Percentiles rank a stretch among this genome's conserved stretches.
phyloP scores from a whole-genome alignment of 257 asterid genomes.

The Solanum arcanum region DNA sequence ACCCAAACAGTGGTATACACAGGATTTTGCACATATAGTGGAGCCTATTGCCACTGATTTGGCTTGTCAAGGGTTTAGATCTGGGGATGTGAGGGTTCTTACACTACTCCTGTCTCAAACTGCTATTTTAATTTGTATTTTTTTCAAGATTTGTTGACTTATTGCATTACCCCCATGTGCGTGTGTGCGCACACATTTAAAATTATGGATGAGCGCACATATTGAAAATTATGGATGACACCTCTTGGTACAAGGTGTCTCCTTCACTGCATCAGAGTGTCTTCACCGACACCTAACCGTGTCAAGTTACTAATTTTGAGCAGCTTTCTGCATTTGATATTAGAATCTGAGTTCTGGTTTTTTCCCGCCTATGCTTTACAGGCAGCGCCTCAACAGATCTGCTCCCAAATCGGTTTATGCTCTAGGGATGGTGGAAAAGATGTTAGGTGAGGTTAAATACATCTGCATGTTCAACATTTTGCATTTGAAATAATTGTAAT shows the following conservation, averaged over 20 bases:
- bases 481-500: not conserved
- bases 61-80: not conserved
- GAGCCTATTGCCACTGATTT: not conserved
- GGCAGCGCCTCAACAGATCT: conserved; percentile 45
- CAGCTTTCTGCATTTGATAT: not conserved
- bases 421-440: conserved; percentile 43
- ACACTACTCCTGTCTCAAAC: not conserved
- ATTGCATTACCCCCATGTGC: not conserved
- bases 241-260: not conserved
- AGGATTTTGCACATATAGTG: not conserved
- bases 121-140: not conserved
- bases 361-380: conserved; percentile 15
- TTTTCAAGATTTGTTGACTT: not conserved
- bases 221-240: not conserved
- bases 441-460: conserved; percentile 34
- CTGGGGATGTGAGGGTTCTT: not conserved
- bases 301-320: not conserved
- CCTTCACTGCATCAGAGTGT: not conserved
- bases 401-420: conserved; percentile 61
- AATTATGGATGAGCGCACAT: not conserved
- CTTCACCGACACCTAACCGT: not conserved
- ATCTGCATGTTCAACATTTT: not conserved
- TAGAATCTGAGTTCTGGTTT: not conserved
- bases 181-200: not conserved
- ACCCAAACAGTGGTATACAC: not conserved